Conservation (phyloP, 2,329 filamentous ascomycete genomes). For the Cladophialophora exuberans region DNA sequence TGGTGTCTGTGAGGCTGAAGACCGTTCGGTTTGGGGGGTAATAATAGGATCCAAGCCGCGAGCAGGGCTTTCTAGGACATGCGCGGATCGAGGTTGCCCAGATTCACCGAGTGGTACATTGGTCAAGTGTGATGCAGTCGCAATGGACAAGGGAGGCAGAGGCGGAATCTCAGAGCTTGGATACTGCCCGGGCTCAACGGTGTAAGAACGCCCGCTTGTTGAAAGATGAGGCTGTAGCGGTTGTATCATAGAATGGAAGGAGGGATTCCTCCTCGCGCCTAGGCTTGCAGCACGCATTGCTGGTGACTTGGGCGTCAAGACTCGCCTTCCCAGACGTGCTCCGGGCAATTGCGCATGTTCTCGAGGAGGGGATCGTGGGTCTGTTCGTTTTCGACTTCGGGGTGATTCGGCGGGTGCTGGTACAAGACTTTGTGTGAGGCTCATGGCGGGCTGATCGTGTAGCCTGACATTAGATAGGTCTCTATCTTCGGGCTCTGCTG, state of each 20-base stretch:
- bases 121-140: conserved; percentile 15
- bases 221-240: conserved; percentile 53
- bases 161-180: conserved; percentile 47
- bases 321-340: conserved; percentile 43
- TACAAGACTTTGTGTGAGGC: conserved; percentile 11
- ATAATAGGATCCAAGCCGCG: conserved; percentile 7
- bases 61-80: conserved; percentile 15
- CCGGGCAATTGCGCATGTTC: conserved; percentile 15
- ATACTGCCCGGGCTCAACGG: conserved; percentile 44
- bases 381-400: conserved; percentile 30
- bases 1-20: conserved; percentile 16
- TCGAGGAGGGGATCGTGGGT: conserved; percentile 25
- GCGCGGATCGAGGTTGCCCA: conserved; percentile 20
- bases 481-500: conserved; percentile 34
- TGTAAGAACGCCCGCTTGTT: conserved; percentile 46
- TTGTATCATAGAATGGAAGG: conserved; percentile 53
- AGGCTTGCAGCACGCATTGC: conserved; percentile 55
- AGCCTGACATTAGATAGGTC: conserved; percentile 8
- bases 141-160: conserved; percentile 49
- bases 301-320: conserved; percentile 64
- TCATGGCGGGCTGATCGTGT: conserved; percentile 12
- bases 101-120: conserved; percentile 9
- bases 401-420: conserved; percentile 37
- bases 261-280: conserved; percentile 44
- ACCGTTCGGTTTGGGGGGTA: conserved; percentile 17